Evolutionary conservation across 345 rosid species (phyloP), one percentile per base, ranked within the genome.

Genomic region (Populus alba): DNA sequence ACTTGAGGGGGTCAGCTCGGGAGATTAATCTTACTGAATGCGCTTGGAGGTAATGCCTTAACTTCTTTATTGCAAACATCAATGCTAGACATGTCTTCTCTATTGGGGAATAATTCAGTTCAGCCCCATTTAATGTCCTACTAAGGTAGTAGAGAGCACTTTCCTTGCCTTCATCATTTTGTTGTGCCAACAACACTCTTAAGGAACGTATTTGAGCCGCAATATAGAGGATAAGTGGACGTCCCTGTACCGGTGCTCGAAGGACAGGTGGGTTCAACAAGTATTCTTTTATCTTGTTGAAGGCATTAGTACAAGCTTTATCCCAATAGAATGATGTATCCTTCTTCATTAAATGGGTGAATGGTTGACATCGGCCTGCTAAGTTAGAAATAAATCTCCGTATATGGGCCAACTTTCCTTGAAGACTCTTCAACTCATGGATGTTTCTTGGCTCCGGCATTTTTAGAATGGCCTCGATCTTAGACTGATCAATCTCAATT

Each of bases 401-500:
- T 38, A 38, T 38, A 38, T 38, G 8, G 41, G 41, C 41, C 41
- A 38, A 38, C 7, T 38, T 38, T 38, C 41, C 78, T 41, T 63
- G 71, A 3, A 75, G n/a, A 9, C 78, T 66, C 11, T 47, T 8
- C 2, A 78, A 16, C 12, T 78, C 53, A 31, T 72, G 33, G 5
- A 71, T 9, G 11, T 72, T 71, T 13, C 43, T 18, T 1, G 53
- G 72, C n/a, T 47, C 37, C 4, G 59, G 49, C 59, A 73, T 73
- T 16, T 66, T 43, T 7, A 53, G 1, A 10, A 72, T 79, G 2
- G 29, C 77, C 0, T 79, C n/a, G 3, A 79, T 53, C 22, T 79
- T 79, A n/a, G 66, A 55, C 5, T 49, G 68, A 67, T 73, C 82
- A 7, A 79, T 39, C 23, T 79, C 62, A 7, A 53, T 66, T 1